A percentile compares a stretch with the other conserved stretches of the same genome.
Conservation (phyloP, 768 basidiomycete genomes). For the Scleroderma citrinum region DNA sequence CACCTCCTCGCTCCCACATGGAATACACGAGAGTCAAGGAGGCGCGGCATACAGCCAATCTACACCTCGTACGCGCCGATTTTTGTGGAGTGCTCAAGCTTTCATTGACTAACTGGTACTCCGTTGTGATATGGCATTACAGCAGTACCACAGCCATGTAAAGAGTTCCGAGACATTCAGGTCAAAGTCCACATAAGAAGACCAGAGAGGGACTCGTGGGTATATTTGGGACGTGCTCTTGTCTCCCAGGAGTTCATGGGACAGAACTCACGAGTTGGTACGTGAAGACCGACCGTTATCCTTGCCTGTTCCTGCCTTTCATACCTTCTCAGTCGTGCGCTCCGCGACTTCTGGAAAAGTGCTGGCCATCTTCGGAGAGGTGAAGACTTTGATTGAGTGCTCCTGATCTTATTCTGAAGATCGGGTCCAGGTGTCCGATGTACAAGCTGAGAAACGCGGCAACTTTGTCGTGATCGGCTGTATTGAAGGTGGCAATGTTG, state of each 20-base stretch:
- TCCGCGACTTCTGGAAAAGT: conserved; percentile 61
- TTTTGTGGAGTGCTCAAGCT: conserved; percentile 8
- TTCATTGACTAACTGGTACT: not conserved
- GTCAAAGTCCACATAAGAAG: conserved; percentile 82
- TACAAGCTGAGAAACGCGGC: conserved; percentile 83
- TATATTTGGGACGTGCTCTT: conserved; percentile 71
- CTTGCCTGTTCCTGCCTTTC: conserved; percentile 5
- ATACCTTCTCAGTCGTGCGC: conserved; percentile 25
- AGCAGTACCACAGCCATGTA: conserved; percentile 20
- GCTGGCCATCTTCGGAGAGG: conserved; percentile 67
- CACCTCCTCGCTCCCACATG: conserved; percentile 16
- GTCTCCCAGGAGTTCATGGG: conserved; percentile 71
- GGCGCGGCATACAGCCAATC: conserved; percentile 10
- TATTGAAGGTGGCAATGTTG: conserved; percentile 64
- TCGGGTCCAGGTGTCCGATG: conserved; percentile 47
- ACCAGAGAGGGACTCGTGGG: conserved; percentile 76
- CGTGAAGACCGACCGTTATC: conserved; percentile 21
- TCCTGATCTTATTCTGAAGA: not conserved
- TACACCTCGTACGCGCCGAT: conserved; percentile 15
- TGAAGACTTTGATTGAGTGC: conserved; percentile 23
- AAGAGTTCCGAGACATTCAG: conserved; percentile 68
- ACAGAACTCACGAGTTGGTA: conserved; percentile 78
- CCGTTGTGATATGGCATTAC: not conserved
- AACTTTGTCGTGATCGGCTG: conserved; percentile 83
- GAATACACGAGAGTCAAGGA: conserved; percentile 13